Evolutionary conservation across 495 filamentous ascomycete species (phyloP).

Genomic region (Aspergillus biplanus): DNA sequence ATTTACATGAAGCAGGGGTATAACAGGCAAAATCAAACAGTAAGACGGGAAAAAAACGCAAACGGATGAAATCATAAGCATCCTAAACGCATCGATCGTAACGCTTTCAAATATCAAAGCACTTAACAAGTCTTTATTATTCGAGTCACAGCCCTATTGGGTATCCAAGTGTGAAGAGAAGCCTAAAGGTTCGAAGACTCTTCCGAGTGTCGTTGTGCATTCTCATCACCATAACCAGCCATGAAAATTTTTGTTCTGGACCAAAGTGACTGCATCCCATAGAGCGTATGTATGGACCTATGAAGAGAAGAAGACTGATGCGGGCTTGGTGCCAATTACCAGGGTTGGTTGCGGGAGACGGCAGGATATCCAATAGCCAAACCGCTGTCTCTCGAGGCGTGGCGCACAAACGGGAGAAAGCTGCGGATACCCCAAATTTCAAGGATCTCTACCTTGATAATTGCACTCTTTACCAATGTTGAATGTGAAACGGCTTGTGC

Average conservation of each 20-base stretch:
- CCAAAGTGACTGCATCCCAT: neutral
- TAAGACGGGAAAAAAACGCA: neutral
- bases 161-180: neutral
- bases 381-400: too few relatives aligned
- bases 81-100: slow-evolving; percentile 17
- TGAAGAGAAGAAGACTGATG: neutral
- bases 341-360: neutral
- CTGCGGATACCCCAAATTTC: too few relatives aligned
- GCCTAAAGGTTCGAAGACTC: neutral
- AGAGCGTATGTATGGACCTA: neutral
- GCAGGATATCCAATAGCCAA: neutral
- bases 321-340: neutral
- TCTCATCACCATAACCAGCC: too few relatives aligned
- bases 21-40: slow-evolving; percentile 10
- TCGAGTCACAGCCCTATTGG: neutral
- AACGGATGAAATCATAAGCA: neutral
- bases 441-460: too few relatives aligned
- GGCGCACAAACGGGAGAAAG: too few relatives aligned
- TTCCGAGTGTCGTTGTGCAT: neutral
- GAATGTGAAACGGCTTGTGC: neutral
- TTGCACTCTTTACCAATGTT: neutral
- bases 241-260: neutral
- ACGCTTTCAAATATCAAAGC: neutral
- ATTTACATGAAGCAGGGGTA: slow-evolving; percentile 22
- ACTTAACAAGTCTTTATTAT: neutral